Base-by-base conservation (phyloP, 2,329 filamentous ascomycete genomes). In the Penicillium sp. region DNA sequence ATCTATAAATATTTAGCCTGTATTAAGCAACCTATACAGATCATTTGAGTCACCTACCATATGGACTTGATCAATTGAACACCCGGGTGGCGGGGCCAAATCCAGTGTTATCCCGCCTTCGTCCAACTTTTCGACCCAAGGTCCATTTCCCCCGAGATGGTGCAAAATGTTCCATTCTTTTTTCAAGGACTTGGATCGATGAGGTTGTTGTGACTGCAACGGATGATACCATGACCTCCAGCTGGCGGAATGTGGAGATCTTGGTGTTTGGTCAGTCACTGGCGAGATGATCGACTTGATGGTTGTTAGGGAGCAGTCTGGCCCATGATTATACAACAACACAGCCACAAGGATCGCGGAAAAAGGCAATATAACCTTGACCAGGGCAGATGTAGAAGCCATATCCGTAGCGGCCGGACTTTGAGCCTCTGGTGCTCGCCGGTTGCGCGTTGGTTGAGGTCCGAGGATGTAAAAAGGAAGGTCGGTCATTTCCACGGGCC, bases 101-200 rank as follows among this genome's bases (percentile, higher is more conserved):
- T 35, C 35, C 24, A n/a, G 47, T 37, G 47, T 22, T 13, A 2
- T 19, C 19, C 35, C 18, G 7, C 35, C 18, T 4, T 50, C 33
- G 11, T 50, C 47, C n/a, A 24, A 50, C 47, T 36, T 50, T 24
- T 50, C 35, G 47, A 50, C 35, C 47, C 47, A 50, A 19, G 47
- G 47, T 14, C 47, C 47, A 5, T 50, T 50, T 7, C 47, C 47
- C 14, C 47, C 47, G 6, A 50, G 47, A 27, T 50, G 33, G 36
- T 50, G 31, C 47, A 50, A 36, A 14, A 50, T 16, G 7, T 36
- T 50, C 47, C 47, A 50, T 7, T 24, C 11, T 11, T 35, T 50
- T 2, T 37, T 19, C n/a, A n/a, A 16, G n/a, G 11, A 4, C 14
- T 18, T 33, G 2, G n/a, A 6, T 16, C 14, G 4, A 36, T 3